phyloP scores from a whole-genome alignment of 768 basidiomycete species.

The Boletus vermiculosoides region DNA sequence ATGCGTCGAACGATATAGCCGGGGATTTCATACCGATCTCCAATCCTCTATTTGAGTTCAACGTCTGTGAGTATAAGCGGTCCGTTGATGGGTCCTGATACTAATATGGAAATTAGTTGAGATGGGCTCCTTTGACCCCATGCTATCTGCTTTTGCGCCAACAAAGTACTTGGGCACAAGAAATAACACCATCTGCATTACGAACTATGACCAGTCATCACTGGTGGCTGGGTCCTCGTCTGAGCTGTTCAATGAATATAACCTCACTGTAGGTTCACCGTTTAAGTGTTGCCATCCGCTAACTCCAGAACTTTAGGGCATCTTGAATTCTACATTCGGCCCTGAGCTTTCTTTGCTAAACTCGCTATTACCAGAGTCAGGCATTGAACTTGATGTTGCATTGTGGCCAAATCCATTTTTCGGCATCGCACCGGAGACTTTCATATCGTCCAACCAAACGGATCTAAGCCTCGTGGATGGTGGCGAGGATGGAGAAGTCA shows the following conservation, averaged over 20 bases:
- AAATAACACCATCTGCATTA: slow-evolving; percentile 32
- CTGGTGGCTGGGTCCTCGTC: slow-evolving; percentile 43
- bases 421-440: slow-evolving; percentile 34
- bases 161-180: slow-evolving; percentile 45
- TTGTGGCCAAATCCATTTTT: slow-evolving; percentile 40
- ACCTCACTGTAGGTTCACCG: slow-evolving; percentile 25
- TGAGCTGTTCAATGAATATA: slow-evolving; percentile 33
- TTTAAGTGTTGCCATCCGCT: background rate
- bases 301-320: slow-evolving; percentile 7
- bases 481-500: slow-evolving; percentile 42
- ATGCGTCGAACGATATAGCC: slow-evolving; percentile 19
- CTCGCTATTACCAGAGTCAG: slow-evolving; percentile 25
- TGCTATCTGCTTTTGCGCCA: slow-evolving; percentile 45
- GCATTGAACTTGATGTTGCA: slow-evolving; percentile 31
- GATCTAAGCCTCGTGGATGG: slow-evolving; percentile 40
- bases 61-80: slow-evolving; percentile 26
- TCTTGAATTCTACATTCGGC: slow-evolving; percentile 11
- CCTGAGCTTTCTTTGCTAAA: slow-evolving; percentile 16
- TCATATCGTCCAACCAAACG: slow-evolving; percentile 33
- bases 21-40: slow-evolving; percentile 31
- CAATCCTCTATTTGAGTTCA: slow-evolving; percentile 37
- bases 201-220: slow-evolving; percentile 36
- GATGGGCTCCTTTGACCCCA: slow-evolving; percentile 43
- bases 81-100: background rate
- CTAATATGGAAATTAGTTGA: slow-evolving; percentile 30